Conservation (phyloP, 106 monocot species). For the Allium cepa region DNA sequence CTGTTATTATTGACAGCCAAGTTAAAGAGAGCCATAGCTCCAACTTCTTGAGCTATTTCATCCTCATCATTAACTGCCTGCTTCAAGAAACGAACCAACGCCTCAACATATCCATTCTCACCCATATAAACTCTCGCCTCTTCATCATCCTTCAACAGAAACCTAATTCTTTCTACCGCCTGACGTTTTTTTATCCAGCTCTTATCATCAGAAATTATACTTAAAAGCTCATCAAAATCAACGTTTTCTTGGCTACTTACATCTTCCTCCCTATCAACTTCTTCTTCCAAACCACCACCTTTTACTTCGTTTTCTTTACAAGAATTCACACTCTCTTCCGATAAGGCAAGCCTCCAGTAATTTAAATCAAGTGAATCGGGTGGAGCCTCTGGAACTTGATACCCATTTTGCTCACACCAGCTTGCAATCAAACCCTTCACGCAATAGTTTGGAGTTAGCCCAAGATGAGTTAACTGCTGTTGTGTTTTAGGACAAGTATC, state of each 20-base stretch:
- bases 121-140: slow-evolving; percentile 74
- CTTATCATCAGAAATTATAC: slow-evolving; percentile 6
- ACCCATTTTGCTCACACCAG: slow-evolving; percentile 88
- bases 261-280: not conserved
- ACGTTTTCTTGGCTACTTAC: not conserved
- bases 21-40: slow-evolving; percentile 90
- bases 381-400: slow-evolving; percentile 42
- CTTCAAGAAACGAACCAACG: slow-evolving; percentile 51
- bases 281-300: slow-evolving; percentile 24
- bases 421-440: slow-evolving; percentile 79
- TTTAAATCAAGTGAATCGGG: slow-evolving; percentile 51
- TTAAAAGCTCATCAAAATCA: too few relatives aligned
- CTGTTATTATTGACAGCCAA: slow-evolving; percentile 89
- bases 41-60: slow-evolving; percentile 47
- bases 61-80: slow-evolving; percentile 44
- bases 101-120: slow-evolving; percentile 55
- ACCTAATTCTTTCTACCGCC: slow-evolving; percentile 62
- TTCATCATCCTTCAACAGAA: slow-evolving; percentile 67
- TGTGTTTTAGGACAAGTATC: slow-evolving; percentile 91
- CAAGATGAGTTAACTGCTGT: slow-evolving; percentile 61
- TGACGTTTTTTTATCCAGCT: slow-evolving; percentile 20
- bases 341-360: slow-evolving; percentile 30
- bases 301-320: slow-evolving; percentile 22
- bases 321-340: slow-evolving; percentile 28
- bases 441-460: slow-evolving; percentile 75